Evolutionary conservation across 306 rosid genomes (phyloP).

Genomic region (Glycyrrhiza uralensis): DNA sequence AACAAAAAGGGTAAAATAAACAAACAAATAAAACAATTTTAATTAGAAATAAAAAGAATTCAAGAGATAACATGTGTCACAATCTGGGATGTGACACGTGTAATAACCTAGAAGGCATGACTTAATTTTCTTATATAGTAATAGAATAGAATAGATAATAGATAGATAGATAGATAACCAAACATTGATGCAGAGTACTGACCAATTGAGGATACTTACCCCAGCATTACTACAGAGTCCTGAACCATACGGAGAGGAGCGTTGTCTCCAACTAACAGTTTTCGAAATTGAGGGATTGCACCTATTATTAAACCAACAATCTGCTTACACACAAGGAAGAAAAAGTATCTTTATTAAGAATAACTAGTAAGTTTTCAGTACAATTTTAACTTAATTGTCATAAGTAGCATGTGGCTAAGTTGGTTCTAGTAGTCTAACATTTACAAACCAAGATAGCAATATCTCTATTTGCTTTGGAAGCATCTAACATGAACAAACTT

Average conservation of each 20-base stretch:
- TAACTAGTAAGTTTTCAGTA: not conserved
- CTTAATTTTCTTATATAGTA: too few species aligned
- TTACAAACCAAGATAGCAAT: not conserved
- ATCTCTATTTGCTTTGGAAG: not conserved
- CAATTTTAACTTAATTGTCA: not conserved
- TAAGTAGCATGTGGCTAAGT: not conserved
- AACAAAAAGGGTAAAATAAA: too few species aligned
- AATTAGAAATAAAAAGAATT: too few species aligned
- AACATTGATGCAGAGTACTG: not conserved
- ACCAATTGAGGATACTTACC: slow-evolving; percentile 26
- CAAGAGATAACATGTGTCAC: too few species aligned
- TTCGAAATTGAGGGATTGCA: slow-evolving; percentile 28
- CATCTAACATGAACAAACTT: not conserved
- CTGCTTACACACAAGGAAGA: slow-evolving; percentile 11
- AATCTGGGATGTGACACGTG: too few species aligned
- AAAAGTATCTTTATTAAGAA: not conserved
- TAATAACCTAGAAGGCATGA: too few species aligned
- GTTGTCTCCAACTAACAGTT: slow-evolving; percentile 15
- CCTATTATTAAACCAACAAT: slow-evolving; percentile 41
- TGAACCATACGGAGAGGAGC: slow-evolving; percentile 38
- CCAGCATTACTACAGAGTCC: slow-evolving; percentile 35
- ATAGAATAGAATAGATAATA: too few species aligned
- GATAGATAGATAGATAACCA: too few species aligned
- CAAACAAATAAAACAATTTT: too few species aligned
- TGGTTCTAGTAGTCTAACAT: not conserved